phyloP scores from a whole-genome alignment of 2,329 filamentous ascomycete genomes.

The Gremmenia infestans region DNA sequence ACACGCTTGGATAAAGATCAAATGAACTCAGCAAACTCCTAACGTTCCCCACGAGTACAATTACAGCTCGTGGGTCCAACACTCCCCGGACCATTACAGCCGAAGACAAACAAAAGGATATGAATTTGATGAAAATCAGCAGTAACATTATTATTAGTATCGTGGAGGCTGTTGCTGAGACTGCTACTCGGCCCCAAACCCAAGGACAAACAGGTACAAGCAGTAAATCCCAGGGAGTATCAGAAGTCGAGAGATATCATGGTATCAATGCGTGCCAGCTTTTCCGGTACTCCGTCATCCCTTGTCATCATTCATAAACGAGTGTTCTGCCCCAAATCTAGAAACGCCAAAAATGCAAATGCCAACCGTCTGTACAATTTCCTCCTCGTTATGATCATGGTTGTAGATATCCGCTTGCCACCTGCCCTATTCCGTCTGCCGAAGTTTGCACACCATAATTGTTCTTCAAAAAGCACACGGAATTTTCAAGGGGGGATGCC shows the following conservation, averaged over 20 bases:
- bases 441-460: neutral
- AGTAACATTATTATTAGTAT: neutral
- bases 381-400: neutral
- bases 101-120: too few species aligned
- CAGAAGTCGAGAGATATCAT: too few species aligned
- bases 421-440: neutral
- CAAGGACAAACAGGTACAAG: neutral
- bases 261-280: neutral
- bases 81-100: too few species aligned
- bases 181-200: neutral
- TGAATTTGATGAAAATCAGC: neutral
- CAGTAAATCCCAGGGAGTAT: neutral
- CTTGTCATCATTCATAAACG: neutral
- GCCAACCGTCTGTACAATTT: neutral
- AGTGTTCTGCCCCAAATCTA: neutral
- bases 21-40: too few species aligned
- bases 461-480: conserved; percentile 21
- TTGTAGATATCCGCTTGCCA: neutral
- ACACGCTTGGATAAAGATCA: too few species aligned
- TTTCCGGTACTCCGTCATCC: neutral
- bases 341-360: neutral
- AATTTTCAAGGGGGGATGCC: conserved; percentile 12
- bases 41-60: too few species aligned
- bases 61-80: too few species aligned
- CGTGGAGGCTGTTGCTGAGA: neutral